Base-by-base conservation (phyloP, 2,329 filamentous ascomycete genomes). In the Fusarium transvaalense region DNA sequence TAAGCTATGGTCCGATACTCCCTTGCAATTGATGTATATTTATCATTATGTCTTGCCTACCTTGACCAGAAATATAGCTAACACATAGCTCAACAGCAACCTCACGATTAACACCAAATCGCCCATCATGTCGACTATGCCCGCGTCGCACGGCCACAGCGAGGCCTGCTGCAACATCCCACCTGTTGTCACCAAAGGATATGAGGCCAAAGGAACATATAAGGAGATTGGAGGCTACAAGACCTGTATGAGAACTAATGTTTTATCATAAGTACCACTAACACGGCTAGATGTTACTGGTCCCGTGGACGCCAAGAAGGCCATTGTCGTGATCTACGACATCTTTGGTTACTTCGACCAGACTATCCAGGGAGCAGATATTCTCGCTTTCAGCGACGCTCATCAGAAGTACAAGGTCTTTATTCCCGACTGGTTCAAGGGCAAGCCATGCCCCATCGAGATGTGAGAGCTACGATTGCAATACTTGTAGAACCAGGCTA, bases 351-450 rank as follows among this genome's bases (percentile, higher is more conserved):
- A 90, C 85, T 91, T 86, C 74, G 85, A 87, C 25, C 91, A 92
- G 79, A 89, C 90, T 4, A 66, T 92, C 13, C 90, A 92, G 77
- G 91, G 90, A 25, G 88, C 89, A 66, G 91, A 93, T 73, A 92
- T 88, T 71, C 81, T 91, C 25, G 83, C 87, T 43, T 81, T 81
- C 45, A 82, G 83, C 64, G 83, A 87, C 73, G 76, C 82, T 78
- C 85, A 81, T 79, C 86, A 82, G 78, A 88, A 92, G 75, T 96
- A 97, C 83, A 89, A 89, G 72, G 92, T 97, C 71, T 94, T 94
- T 81, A 94, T 97, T 68, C 94, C 94, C 29, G 94, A 97, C 81
- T 95, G 92, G 85, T 97, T 97, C 83, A 86, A 92, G 63, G 94
- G 92, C 77, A 85, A 87, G 69, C 91, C 92, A 3, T 81, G 80